Percentiles rank a stretch among this genome's conserved stretches.
phyloP scores from a whole-genome alignment of 164 flowering plant species.

The Stephania cephalantha region DNA sequence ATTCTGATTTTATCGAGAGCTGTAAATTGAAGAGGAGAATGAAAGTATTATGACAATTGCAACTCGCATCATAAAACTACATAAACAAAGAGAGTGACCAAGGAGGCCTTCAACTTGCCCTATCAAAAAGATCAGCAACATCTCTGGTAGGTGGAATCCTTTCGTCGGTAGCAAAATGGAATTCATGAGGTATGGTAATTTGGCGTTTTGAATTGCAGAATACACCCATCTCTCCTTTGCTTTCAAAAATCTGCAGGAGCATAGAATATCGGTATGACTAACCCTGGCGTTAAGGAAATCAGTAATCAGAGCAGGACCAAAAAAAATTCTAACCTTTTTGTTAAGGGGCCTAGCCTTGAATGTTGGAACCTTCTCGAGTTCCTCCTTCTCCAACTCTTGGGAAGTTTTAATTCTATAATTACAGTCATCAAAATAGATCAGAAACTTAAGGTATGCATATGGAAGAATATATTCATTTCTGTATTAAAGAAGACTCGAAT shows the following conservation, averaged over 20 bases:
- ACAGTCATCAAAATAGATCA: not conserved
- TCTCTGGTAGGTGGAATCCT: constrained; percentile 50
- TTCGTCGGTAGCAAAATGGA: constrained; percentile 86
- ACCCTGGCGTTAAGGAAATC: not conserved
- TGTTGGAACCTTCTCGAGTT: constrained; percentile 65
- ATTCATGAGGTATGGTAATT: constrained; percentile 75
- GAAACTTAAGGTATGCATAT: not conserved
- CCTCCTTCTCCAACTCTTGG: constrained; percentile 70
- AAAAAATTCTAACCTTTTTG: constrained; percentile 48
- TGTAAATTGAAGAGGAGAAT: constrained; percentile 20
- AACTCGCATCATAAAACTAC: not conserved
- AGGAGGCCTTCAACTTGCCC: constrained; percentile 32
- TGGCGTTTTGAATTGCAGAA: constrained; percentile 60
- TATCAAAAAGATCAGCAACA: constrained; percentile 69
- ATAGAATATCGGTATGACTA: not conserved
- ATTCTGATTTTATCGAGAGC: constrained; percentile 76
- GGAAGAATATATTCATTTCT: not conserved
- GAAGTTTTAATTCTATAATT: constrained; percentile 48
- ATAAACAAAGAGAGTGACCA: not conserved
- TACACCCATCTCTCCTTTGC: constrained; percentile 80
- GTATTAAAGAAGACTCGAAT: not conserved
- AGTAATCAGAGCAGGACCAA: not conserved
- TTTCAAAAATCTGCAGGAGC: constrained; percentile 69
- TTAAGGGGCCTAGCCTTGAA: constrained; percentile 93
- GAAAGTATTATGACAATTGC: not conserved